Base-by-base conservation (phyloP, 139 green algal genomes). In the Nannochloris sp. region DNA sequence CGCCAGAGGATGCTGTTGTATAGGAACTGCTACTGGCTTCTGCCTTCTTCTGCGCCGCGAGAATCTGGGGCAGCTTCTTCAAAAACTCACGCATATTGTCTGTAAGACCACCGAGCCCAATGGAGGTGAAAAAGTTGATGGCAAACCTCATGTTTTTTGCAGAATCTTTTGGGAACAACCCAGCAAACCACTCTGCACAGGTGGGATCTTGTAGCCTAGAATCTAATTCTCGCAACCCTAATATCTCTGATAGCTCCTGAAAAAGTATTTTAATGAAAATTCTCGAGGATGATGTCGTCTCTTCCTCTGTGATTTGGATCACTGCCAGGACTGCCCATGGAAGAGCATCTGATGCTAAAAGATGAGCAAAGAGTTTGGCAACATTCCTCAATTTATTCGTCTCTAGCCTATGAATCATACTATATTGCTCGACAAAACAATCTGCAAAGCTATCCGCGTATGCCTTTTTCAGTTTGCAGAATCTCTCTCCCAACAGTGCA, bases 61-160 rank as follows among this genome's bases (percentile, higher is more conserved):
- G 44, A 21, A 77, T 27, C 37, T 58, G 46, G 14, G 78, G 73
- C 63, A 83, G 58, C 27, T 75, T 46, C 50, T 87, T 89, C 16
- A 95, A 75, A 54, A 84, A 29, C 56, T 89, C 88, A 44, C 93
- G 87, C 83, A 96, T 85, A 48, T 62, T 59, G 67, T 97, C 93
- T 3, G 94, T 99, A 16, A 99, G 75, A 44, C 88, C 71, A 19
- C 93, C 93, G 58, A 99, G 85, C 24, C 93, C 93, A 69, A 98
- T 98, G 43, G 86, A 95, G 16, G 92, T 98, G 83, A 98, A 99
- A 78, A 97, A 99, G 82, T 99, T 99, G 87, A 99, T 99, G 73
- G 85, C 65, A 79, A 99, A 99, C 60, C 94, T 81, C 82, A 96
- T 90, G 83, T 97, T 90, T 48, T 76, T 75, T n/a, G 83, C 69